A percentile compares a stretch with the other conserved stretches of the same genome.
These are phyloP conservation scores for Lithospermum erythrorhizon DNA, from an alignment of 257 asterid species.

Conservation along the genomic window DNA sequence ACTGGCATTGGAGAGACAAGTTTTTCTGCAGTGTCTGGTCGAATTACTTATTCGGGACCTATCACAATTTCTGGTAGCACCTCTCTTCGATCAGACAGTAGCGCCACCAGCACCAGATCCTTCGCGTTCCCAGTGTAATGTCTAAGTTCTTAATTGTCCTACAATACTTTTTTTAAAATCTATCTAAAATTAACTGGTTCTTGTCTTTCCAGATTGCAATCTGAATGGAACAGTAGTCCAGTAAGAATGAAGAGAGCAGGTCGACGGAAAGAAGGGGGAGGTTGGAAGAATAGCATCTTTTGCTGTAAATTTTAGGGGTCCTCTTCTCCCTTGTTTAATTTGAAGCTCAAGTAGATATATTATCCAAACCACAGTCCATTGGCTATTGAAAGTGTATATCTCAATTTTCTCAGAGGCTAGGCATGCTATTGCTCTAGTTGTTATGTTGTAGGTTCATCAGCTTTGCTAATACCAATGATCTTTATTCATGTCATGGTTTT, in stretches of 20 bases:
- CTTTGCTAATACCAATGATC: conserved; percentile 20
- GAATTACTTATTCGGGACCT: conserved; percentile 54
- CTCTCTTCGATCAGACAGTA: conserved; percentile 86
- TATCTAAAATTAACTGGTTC: not conserved
- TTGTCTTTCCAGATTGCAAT: conserved; percentile 44
- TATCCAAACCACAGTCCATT: conserved; percentile 9
- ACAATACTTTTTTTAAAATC: not conserved
- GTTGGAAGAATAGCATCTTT: conserved; percentile 69
- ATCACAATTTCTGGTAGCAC: conserved; percentile 58
- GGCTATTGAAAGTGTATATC: conserved; percentile 40
- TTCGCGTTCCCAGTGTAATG: conserved; percentile 88
- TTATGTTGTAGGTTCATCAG: conserved; percentile 13
- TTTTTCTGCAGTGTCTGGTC: conserved; percentile 46
- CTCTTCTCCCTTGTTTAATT: conserved; percentile 10
- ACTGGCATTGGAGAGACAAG: conserved; percentile 64
- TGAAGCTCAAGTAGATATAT: conserved; percentile 23
- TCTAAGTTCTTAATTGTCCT: not conserved
- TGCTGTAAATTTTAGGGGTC: conserved; percentile 72
- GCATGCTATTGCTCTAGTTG: conserved; percentile 17
- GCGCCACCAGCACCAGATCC: conserved; percentile 75
- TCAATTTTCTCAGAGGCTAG: conserved; percentile 29
- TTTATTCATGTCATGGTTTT: conserved; percentile 9
- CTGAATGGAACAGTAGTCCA: conserved; percentile 93
- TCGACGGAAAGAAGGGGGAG: conserved; percentile 45
- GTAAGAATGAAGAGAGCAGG: conserved; percentile 79